Percentiles rank a stretch among this genome's conserved stretches.
Conservation (phyloP, 2,329 filamentous ascomycete species). For the Setomelanomma holmii region DNA sequence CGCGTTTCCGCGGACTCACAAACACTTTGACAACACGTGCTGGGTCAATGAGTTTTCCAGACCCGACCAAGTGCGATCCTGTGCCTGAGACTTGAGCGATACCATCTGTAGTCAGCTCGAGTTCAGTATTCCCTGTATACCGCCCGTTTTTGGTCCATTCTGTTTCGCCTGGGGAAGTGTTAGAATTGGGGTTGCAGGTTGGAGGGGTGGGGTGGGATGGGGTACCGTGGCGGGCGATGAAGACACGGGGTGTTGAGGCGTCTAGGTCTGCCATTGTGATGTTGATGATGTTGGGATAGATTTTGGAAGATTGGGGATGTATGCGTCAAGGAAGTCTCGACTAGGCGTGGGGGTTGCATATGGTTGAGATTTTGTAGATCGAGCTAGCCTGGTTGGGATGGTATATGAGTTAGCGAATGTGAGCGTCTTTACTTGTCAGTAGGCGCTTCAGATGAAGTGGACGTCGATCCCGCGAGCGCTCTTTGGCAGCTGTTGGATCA, state of each 20-base stretch:
- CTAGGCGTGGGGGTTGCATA: background rate
- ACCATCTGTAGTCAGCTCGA: slow-evolving; percentile 62
- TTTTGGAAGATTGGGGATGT: background rate
- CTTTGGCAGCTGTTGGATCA: background rate
- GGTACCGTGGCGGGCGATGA: slow-evolving; percentile 30
- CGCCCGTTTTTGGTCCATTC: slow-evolving; percentile 58
- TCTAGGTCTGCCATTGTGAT: slow-evolving; percentile 28
- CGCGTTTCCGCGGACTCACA: slow-evolving; percentile 59
- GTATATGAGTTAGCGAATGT: background rate
- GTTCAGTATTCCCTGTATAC: slow-evolving; percentile 49
- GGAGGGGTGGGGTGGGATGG: background rate
- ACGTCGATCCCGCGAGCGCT: no score
- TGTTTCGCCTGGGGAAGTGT: slow-evolving; percentile 49
- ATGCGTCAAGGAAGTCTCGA: background rate
- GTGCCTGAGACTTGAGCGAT: slow-evolving; percentile 52
- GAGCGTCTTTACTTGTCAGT: background rate
- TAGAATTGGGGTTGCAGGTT: background rate
- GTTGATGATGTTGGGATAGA: background rate
- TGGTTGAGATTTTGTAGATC: background rate
- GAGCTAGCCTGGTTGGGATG: background rate
- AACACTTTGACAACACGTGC: slow-evolving; percentile 56
- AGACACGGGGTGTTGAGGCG: slow-evolving; percentile 29
- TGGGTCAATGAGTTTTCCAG: slow-evolving; percentile 61
- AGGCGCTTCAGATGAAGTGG: background rate
- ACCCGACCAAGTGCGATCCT: slow-evolving; percentile 57